These are phyloP conservation scores for Laetiporus sulphureus DNA, from an alignment of 1,284 basidiomycete genomes.

Conservation along the genomic window DNA sequence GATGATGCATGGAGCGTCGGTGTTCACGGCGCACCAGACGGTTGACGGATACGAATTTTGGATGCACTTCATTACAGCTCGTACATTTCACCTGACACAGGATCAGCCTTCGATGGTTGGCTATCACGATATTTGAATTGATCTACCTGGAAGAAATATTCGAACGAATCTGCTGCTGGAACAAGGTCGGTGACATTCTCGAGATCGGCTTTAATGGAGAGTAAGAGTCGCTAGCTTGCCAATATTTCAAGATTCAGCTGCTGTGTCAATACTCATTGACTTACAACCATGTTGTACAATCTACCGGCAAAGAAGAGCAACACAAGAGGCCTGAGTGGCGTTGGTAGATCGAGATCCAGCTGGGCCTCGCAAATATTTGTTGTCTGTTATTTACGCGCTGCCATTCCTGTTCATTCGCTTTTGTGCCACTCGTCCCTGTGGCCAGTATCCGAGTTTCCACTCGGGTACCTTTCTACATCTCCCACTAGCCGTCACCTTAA, in stretches of 20 bases:
- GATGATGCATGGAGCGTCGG: background rate
- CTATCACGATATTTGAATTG: background rate
- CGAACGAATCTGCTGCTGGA: constrained; percentile 59
- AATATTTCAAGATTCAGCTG: background rate
- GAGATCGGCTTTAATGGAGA: constrained; percentile 72
- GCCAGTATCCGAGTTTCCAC: too few relatives aligned
- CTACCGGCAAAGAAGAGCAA: too few relatives aligned
- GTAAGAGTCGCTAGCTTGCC: constrained; percentile 39
- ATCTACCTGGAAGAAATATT: constrained; percentile 69
- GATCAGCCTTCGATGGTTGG: too few relatives aligned
- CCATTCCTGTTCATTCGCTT: too few relatives aligned
- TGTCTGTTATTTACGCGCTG: too few relatives aligned
- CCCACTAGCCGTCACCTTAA: too few relatives aligned
- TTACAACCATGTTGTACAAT: constrained; percentile 33
- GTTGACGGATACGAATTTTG: constrained; percentile 64
- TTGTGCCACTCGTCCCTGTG: too few relatives aligned
- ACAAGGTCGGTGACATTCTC: constrained; percentile 67
- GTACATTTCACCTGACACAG: constrained; percentile 67
- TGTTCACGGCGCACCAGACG: constrained; percentile 41
- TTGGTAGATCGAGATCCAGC: too few relatives aligned
- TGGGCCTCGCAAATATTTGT: too few relatives aligned
- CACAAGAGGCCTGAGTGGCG: too few relatives aligned
- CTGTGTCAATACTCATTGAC: constrained; percentile 4
- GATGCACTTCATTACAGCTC: constrained; percentile 68
- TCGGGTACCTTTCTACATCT: too few relatives aligned